Evolutionary conservation across 306 rosid genomes (phyloP).

Genomic region (Amphicarpaea edgeworthii): DNA sequence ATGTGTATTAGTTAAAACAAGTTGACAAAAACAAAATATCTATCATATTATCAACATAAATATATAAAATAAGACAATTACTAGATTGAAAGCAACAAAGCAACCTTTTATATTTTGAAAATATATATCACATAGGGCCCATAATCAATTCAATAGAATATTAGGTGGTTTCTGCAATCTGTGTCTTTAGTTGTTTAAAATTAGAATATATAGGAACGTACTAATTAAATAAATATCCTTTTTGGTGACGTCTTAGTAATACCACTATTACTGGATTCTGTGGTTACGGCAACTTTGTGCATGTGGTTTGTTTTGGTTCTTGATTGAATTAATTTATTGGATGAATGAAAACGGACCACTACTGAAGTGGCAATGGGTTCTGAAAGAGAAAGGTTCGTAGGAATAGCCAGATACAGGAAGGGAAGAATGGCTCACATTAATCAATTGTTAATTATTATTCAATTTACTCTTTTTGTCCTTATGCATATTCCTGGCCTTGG

Average conservation of each 20-base stretch:
- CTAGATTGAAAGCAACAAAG: background rate
- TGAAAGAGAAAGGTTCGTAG: slow-evolving; percentile 38
- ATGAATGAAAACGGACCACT: slow-evolving; percentile 31
- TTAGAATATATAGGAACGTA: background rate
- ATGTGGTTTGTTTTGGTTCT: background rate
- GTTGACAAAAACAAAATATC: too few species aligned
- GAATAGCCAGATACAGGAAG: background rate
- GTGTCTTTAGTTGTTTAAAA: background rate
- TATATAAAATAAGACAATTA: background rate
- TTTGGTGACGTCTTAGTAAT: background rate
- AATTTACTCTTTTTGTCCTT: slow-evolving; percentile 30
- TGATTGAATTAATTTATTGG: background rate
- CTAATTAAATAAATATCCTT: background rate
- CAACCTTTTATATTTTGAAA: background rate
- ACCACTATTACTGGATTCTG: slow-evolving; percentile 3
- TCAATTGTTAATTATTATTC: background rate
- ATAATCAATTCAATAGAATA: background rate
- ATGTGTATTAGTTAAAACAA: too few species aligned
- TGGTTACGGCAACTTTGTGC: slow-evolving; percentile 31
- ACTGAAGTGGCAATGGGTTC: background rate
- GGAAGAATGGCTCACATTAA: slow-evolving; percentile 17
- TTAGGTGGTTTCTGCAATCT: background rate
- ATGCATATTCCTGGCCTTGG: slow-evolving; percentile 33
- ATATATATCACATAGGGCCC: background rate
- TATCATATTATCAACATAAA: too few species aligned